Percentiles rank a stretch among this genome's conserved stretches.
phyloP scores from a whole-genome alignment of 164 flowering plant species.

The Amborella trichopoda region DNA sequence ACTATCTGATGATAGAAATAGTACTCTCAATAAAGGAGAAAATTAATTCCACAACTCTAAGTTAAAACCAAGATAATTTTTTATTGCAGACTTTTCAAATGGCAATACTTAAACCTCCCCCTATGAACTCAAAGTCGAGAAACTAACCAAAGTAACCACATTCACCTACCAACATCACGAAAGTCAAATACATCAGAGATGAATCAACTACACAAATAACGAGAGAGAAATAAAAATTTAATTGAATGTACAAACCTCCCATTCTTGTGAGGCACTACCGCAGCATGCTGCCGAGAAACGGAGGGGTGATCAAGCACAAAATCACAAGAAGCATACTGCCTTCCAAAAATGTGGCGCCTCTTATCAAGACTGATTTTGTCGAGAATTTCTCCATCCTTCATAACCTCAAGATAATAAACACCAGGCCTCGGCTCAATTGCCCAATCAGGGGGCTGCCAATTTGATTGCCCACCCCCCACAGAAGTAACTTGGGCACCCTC shows the following conservation, averaged over 20 bases:
- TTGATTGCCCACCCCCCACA: conserved; percentile 84
- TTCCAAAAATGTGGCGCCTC: conserved; percentile 75
- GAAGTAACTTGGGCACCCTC: conserved; percentile 49
- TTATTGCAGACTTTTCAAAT: no score
- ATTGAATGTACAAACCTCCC: conserved; percentile 51
- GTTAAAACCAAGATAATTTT: no score
- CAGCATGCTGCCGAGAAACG: conserved; percentile 98
- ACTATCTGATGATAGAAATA: no score
- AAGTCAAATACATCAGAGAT: no score
- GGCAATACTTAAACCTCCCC: no score
- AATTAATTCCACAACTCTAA: no score
- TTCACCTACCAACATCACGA: no score
- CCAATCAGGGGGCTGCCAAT: conserved; percentile 99
- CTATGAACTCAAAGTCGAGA: no score
- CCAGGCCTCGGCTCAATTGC: conserved; percentile 92
- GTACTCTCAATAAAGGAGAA: no score
- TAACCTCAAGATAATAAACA: conserved; percentile 76
- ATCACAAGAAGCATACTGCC: conserved; percentile 82
- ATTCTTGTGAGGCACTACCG: conserved; percentile 90
- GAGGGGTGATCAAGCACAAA: conserved; percentile 97
- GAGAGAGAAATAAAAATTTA: neutral
- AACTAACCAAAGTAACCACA: no score
- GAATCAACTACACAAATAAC: no score
- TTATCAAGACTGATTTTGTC: conserved; percentile 61
- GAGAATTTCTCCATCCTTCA: conserved; percentile 78